Evolutionary conservation across 2,329 filamentous ascomycete species (phyloP), one percentile per base, ranked within the genome.

Genomic region (Phyllosticta paracitricarpa): DNA sequence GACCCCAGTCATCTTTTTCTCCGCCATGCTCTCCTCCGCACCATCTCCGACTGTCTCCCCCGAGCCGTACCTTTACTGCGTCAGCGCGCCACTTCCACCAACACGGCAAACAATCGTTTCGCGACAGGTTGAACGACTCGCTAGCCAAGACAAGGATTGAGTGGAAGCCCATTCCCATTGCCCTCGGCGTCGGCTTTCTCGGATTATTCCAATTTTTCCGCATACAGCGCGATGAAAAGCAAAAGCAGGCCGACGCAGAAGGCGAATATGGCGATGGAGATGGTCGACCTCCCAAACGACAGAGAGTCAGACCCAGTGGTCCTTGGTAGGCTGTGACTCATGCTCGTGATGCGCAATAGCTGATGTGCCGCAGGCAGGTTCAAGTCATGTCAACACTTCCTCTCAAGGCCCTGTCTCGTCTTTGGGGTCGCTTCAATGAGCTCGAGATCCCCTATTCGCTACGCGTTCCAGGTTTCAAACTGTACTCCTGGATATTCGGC

Each of bases 371-470:
- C 61, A 81, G 79, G 89, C 89, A 93, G 71, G 89, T 97, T 58
- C 89, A 92, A 72, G 84, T 97, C 72, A 96, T 97, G 89, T 95
- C 91, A 7, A 96, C 91, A 1, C 78, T 97, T 63, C 92, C 92
- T 35, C 80, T 97, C 64, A 97, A 97, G 77, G 91, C 90, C 40
- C 82, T 97, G 54, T 96, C 91, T 35, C 84, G 92, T 55, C 71
- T 95, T 65, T 97, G 92, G 92, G 92, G 92, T 48, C 84, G 81
- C 58, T 96, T 97, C 79, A 97, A 97, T 73, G 91, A 96, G 73
- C 78, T 96, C 56, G 85, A 86, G 10, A 88, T 97, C 48, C 92
- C 92, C 0, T 93, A 94, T 76, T 91, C 90, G 72, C 80, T 96
- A 25, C 89, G 92, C 4, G 83, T 93, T 0, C 91, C 92, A 1